Evolutionary conservation across 345 rosid genomes (phyloP).

Genomic region (Toxicodendron radicans): DNA sequence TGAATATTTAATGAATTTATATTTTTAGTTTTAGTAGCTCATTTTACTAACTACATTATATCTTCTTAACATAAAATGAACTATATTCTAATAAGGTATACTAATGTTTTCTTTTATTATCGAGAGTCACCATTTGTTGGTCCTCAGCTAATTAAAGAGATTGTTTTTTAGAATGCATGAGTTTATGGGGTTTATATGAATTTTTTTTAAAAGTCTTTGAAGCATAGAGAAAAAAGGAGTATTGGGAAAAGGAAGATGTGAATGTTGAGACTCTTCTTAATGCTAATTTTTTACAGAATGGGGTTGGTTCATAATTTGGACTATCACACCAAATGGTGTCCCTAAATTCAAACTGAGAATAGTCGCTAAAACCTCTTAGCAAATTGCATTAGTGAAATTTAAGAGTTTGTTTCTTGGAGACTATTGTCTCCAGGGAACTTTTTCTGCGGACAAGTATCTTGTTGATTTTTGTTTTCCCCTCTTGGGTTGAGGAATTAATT

Average conservation of each 20-base stretch:
- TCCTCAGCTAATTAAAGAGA: not conserved
- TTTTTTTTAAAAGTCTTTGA: not conserved
- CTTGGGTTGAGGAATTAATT: not conserved
- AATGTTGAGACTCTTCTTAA: not conserved
- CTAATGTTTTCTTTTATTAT: not conserved
- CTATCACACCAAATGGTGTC: not conserved
- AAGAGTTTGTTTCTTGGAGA: not conserved
- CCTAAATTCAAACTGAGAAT: not conserved
- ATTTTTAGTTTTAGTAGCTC: not conserved
- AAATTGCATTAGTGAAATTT: not conserved
- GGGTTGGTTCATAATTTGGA: not conserved
- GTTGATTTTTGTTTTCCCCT: not conserved
- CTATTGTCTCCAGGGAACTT: not conserved
- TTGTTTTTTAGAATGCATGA: not conserved
- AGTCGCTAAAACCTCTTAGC: not conserved
- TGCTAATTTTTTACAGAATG: not conserved
- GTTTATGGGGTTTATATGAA: not conserved
- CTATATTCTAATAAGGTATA: not conserved
- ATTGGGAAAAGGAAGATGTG: not conserved
- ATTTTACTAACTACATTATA: slow-evolving; percentile 1
- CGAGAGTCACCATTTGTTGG: not conserved
- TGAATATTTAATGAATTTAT: not conserved
- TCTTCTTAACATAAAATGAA: not conserved
- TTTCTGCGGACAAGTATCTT: not conserved
- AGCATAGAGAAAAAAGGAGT: not conserved